A percentile compares a stretch with the other conserved stretches of the same genome.
These are phyloP conservation scores for Paramecium sexaurelia DNA, from an alignment of 73 alveolate genomes.

Conservation along the genomic window DNA sequence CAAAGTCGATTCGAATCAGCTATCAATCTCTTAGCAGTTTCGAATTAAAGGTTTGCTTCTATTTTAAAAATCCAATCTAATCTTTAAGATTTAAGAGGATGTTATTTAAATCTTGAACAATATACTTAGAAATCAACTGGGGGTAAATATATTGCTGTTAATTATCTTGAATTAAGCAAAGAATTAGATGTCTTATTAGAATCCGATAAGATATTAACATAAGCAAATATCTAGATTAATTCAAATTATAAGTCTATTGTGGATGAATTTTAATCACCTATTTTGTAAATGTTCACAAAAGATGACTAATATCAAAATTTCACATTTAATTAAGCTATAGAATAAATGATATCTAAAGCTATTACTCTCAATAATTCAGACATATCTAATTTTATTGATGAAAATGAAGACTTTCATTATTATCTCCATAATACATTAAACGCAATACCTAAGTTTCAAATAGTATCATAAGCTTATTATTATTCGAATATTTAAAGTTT, in stretches of 20 bases:
- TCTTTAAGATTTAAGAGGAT: not conserved
- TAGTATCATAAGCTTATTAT: not conserved
- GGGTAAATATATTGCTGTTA: not conserved
- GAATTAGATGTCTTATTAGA: not conserved
- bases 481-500: not conserved
- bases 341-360: not conserved
- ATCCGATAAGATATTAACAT: not conserved
- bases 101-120: not conserved
- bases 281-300: not conserved
- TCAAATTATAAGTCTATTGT: not conserved
- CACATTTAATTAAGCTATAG: not conserved
- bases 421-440: not conserved
- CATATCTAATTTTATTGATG: not conserved
- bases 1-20: not conserved
- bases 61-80: not conserved
- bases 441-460: not conserved
- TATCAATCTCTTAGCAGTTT: not conserved
- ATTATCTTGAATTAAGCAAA: not conserved
- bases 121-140: not conserved
- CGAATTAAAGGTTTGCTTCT: not conserved
- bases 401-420: not conserved
- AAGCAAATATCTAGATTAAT: not conserved
- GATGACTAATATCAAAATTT: not conserved
- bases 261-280: not conserved
- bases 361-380: not conserved